Conservation (phyloP, 2,329 filamentous ascomycete species). For the Plectosphaerella plurivora region DNA sequence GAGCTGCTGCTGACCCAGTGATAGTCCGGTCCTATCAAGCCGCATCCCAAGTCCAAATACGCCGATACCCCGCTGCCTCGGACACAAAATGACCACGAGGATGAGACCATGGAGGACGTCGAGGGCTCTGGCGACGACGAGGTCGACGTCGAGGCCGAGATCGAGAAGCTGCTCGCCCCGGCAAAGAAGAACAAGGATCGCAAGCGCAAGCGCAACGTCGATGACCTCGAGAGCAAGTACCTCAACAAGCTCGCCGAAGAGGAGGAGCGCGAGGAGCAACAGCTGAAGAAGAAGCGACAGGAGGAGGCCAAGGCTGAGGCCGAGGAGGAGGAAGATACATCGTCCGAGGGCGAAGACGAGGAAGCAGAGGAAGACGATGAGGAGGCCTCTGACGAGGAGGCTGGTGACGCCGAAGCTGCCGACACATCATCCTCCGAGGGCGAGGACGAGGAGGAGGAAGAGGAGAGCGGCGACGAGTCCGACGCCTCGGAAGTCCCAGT, state of each 20-base stretch:
- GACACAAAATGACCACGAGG: conserved; percentile 25
- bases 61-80: conserved; percentile 25
- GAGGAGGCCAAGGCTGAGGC: conserved; percentile 23
- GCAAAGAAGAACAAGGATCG: conserved; percentile 42
- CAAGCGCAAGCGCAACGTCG: conserved; percentile 65
- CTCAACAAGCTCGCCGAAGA: conserved; percentile 60
- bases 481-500: conserved; percentile 40
- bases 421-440: conserved; percentile 13
- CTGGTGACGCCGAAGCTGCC: conserved; percentile 17
- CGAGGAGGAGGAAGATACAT: conserved; percentile 27
- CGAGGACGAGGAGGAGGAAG: conserved; percentile 25
- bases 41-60: conserved; percentile 41
- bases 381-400: conserved; percentile 18
- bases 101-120: conserved; percentile 21
- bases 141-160: conserved; percentile 25
- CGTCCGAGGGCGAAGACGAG: conserved; percentile 24
- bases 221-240: conserved; percentile 68
- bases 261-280: conserved; percentile 48
- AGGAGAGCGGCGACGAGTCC: conserved; percentile 36
- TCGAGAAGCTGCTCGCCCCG: conserved; percentile 31
- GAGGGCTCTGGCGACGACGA: conserved; percentile 7
- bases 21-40: conserved; percentile 48
- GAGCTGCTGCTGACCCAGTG: conserved; percentile 11
- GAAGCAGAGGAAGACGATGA: conserved; percentile 48
- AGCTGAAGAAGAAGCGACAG: conserved; percentile 49